Conservation (phyloP, 1,139 yeast species). For the Saccharomycopsis phalli region DNA sequence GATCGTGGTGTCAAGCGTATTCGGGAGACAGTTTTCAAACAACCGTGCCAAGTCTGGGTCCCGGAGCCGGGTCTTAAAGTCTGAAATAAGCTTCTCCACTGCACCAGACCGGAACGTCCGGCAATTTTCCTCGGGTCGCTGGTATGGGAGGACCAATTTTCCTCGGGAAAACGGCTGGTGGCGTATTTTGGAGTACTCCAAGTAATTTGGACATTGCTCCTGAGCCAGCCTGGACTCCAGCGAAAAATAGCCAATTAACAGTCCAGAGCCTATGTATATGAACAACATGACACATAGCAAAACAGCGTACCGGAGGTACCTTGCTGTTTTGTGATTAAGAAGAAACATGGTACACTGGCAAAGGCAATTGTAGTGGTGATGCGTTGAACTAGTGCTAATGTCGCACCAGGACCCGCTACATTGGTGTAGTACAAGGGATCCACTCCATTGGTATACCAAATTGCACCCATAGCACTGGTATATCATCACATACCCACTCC, state of each 20-base stretch:
- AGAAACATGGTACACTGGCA: not conserved
- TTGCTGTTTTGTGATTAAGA: constrained; percentile 1
- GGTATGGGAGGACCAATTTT: constrained; percentile 47
- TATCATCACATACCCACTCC: too few relatives aligned
- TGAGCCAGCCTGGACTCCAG: too few relatives aligned
- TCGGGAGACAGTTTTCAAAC: constrained; percentile 78
- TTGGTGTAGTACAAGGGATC: too few relatives aligned
- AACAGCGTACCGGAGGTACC: constrained; percentile 4
- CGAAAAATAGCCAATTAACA: too few relatives aligned
- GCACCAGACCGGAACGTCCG: constrained; percentile 60
- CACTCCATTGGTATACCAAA: too few relatives aligned
- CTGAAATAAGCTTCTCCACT: constrained; percentile 54
- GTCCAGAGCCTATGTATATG: too few relatives aligned
- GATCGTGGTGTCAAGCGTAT: constrained; percentile 81
- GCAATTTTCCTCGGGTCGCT: constrained; percentile 66
- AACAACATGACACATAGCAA: not conserved
- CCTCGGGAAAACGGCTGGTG: constrained; percentile 49
- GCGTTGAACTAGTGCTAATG: too few relatives aligned
- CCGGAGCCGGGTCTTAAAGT: constrained; percentile 40
- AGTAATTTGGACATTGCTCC: constrained; percentile 25
- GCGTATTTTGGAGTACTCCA: constrained; percentile 26
- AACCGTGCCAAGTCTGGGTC: constrained; percentile 65
- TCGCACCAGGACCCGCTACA: too few relatives aligned
- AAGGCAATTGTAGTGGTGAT: too few relatives aligned
- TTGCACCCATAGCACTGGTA: too few relatives aligned